Evolutionary conservation across 2,329 filamentous ascomycete genomes (phyloP), one percentile per base, ranked within the genome.

Genomic region (Epichloe brachyelytri): DNA sequence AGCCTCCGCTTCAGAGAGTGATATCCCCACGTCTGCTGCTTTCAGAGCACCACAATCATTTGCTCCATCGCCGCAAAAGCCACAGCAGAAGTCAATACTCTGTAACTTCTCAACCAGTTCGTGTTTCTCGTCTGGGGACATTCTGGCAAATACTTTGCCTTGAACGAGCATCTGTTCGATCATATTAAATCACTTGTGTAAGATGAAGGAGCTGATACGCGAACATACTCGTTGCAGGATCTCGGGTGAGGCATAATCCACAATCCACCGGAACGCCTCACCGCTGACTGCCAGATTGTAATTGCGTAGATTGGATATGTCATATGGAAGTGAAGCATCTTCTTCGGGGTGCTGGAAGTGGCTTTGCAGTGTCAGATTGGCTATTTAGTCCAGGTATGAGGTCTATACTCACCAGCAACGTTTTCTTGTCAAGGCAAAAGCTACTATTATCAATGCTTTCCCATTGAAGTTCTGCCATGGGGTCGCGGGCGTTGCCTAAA

Each of bases 41-140:
- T 97, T 98, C 56, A 98, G 73, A 6, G 93, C 94, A 57, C 91
- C 93, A 59, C 93, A 98, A 65, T 98, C 93, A 63, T 98, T 98
- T 26, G 93, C 93, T 40, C 93, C 93, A 64, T 98, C 93, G 43
- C 93, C 93, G 61, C 93, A 98, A 69, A 98, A 98, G 30, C 93
- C 93, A 58, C 83, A 88, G 59, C 87, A 95, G 66, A 96, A 98
- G 64, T 90, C 91, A 56, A 98, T 88, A 59, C 86, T 91, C 65
- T 98, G 94, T 3, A 98, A 76, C 65, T 96, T 98, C 66, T 97
- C 93, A 2, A 98, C 89, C 2, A 98, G 74, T 66, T 98, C 94
- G 63, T 96, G 90, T 66, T 98, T 98, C 67, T 98, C 93, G 63
- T 98, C 94, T 0, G 93, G 94, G 2, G 91, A 97, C 93, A 98